Evolutionary conservation across 352 stramenopile genomes (phyloP).

Genomic region (Globisporangium solare): DNA sequence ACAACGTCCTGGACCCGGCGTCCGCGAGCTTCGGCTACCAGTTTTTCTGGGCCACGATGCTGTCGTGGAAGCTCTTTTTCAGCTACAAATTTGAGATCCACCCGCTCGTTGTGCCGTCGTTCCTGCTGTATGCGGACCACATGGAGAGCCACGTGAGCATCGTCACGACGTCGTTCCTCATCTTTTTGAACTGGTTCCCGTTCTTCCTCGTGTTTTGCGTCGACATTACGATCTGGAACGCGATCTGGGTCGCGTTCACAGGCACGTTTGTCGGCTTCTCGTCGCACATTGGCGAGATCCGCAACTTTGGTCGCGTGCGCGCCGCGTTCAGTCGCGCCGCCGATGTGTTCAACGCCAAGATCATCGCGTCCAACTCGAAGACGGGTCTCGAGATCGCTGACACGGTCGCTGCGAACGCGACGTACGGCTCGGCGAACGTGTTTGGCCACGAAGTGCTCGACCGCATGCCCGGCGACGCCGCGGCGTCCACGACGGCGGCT

Average conservation of each 20-base stretch:
- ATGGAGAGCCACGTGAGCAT: constrained; percentile 86
- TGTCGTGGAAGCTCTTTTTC: constrained; percentile 97
- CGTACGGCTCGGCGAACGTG: constrained; percentile 40
- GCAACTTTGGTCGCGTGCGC: constrained; percentile 87
- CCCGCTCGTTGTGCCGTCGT: constrained; percentile 92
- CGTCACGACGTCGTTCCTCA: constrained; percentile 84
- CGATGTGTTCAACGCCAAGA: constrained; percentile 82
- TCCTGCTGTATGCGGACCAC: constrained; percentile 97
- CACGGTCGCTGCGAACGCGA: constrained; percentile 19
- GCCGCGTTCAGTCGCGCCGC: constrained; percentile 83
- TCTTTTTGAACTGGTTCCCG: constrained; percentile 94
- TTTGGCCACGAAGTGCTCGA: constrained; percentile 59
- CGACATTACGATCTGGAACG: constrained; percentile 98
- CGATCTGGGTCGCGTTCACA: constrained; percentile 96
- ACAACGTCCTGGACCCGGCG: constrained; percentile 94
- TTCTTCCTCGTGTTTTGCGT: constrained; percentile 98
- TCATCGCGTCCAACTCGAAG: constrained; percentile 75
- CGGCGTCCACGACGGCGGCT: constrained; percentile 14
- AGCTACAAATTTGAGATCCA: constrained; percentile 98
- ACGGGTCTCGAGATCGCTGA: constrained; percentile 59
- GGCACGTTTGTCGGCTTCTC: constrained; percentile 96
- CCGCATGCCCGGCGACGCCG: constrained; percentile 35
- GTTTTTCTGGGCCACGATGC: constrained; percentile 93
- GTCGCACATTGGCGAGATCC: constrained; percentile 95
- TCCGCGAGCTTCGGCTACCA: constrained; percentile 89